Percentiles rank a stretch among this genome's conserved stretches.
Evolutionary conservation across 805 yeast species (phyloP).

Genomic region (Lipomyces anomalus): DNA sequence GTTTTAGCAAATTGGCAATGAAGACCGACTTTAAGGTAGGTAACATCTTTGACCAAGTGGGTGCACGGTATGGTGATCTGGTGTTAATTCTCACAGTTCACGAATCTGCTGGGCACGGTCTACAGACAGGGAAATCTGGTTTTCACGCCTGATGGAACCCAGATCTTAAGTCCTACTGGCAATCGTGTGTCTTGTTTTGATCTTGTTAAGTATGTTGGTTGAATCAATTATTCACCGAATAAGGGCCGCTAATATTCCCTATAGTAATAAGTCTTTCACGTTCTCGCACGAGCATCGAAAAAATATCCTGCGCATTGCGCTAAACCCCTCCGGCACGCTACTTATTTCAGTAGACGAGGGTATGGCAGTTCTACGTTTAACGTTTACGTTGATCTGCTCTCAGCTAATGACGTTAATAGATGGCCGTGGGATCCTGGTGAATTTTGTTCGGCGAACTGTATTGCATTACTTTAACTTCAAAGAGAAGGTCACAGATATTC

Average conservation of each 20-base stretch:
- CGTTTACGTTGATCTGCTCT: too few relatives aligned
- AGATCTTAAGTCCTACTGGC: constrained; percentile 86
- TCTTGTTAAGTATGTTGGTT: constrained; percentile 42
- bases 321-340: constrained; percentile 76
- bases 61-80: neutral
- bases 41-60: neutral
- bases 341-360: constrained; percentile 65
- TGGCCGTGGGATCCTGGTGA: constrained; percentile 89
- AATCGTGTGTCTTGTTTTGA: constrained; percentile 88
- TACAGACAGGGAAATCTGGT: constrained; percentile 87
- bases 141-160: constrained; percentile 80
- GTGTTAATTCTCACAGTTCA: constrained; percentile 44
- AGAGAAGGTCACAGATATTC: constrained; percentile 63
- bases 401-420: too few relatives aligned
- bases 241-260: neutral
- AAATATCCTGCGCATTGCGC: constrained; percentile 69
- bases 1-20: too few relatives aligned
- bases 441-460: constrained; percentile 75
- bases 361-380: too few relatives aligned
- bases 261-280: constrained; percentile 69
- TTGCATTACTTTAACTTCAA: constrained; percentile 92
- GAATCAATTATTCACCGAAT: neutral
- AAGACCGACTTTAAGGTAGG: constrained; percentile 63
- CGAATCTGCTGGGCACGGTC: constrained; percentile 89
- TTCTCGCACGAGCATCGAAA: constrained; percentile 89